Conservation (phyloP, 1,139 yeast genomes). For the Spathaspora sp. region DNA sequence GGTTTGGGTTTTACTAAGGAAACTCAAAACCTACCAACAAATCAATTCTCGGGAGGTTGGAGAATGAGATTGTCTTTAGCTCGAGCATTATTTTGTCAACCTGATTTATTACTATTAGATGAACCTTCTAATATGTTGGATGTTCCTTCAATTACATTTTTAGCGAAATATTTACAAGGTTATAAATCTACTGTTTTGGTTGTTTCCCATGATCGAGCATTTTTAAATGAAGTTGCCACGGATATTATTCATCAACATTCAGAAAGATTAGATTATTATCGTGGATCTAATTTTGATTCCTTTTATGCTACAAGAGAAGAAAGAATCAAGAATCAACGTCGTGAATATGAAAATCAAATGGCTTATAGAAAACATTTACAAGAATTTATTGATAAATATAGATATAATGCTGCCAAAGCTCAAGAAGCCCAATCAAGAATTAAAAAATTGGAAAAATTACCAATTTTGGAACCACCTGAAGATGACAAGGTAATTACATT, state of each 20-base stretch:
- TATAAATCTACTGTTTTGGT: constrained; percentile 92
- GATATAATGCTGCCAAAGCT: constrained; percentile 97
- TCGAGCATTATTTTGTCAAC: constrained; percentile 95
- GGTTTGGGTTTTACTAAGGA: constrained; percentile 94
- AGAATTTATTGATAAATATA: constrained; percentile 88
- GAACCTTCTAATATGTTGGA: constrained; percentile 99
- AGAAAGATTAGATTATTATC: constrained; percentile 91
- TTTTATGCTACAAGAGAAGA: constrained; percentile 95
- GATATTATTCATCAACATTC: constrained; percentile 97
- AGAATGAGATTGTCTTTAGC: constrained; percentile 99
- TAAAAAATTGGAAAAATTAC: constrained; percentile 91
- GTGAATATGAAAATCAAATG: constrained; percentile 97
- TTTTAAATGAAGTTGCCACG: constrained; percentile 95
- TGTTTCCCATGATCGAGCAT: constrained; percentile 97
- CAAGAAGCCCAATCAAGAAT: constrained; percentile 98
- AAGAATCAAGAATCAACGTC: constrained; percentile 86
- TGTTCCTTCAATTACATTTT: constrained; percentile 94
- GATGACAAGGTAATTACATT: constrained; percentile 84
- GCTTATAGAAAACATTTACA: constrained; percentile 93
- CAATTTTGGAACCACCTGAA: constrained; percentile 90
- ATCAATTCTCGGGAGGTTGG: constrained; percentile 99
- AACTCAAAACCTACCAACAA: constrained; percentile 79
- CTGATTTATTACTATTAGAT: constrained; percentile 87
- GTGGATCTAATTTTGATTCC: constrained; percentile 91
- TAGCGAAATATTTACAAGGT: constrained; percentile 84